Percentiles rank a stretch among this genome's conserved stretches.
Conservation (phyloP, 768 basidiomycete genomes). For the Serendipita vermifera region DNA sequence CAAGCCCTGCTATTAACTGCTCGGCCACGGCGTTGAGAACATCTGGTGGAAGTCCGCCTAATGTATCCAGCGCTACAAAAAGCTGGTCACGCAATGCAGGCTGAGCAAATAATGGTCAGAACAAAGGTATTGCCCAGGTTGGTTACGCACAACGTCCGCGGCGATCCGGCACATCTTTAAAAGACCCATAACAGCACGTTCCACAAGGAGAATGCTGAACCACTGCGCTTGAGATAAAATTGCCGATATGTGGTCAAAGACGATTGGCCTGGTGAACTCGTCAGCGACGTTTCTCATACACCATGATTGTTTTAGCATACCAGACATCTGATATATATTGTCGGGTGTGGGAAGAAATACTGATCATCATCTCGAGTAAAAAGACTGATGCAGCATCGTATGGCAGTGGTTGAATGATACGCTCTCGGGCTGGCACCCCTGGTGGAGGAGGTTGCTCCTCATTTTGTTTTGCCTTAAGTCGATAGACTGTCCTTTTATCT, state of each 20-base stretch:
- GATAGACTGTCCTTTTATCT: slow-evolving; percentile 76
- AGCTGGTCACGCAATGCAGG: slow-evolving; percentile 81
- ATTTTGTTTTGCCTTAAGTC: slow-evolving; percentile 29
- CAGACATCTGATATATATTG: slow-evolving; percentile 80
- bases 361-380: slow-evolving; percentile 88
- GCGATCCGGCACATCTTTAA: slow-evolving; percentile 73
- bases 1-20: slow-evolving; percentile 77
- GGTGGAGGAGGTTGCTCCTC: slow-evolving; percentile 30
- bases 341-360: slow-evolving; percentile 64
- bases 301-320: slow-evolving; percentile 30
- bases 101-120: slow-evolving; percentile 27
- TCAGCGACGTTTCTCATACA: neutral
- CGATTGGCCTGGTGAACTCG: slow-evolving; percentile 58
- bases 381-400: slow-evolving; percentile 96
- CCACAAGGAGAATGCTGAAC: slow-evolving; percentile 84
- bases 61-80: slow-evolving; percentile 83
- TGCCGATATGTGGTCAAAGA: slow-evolving; percentile 84
- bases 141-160: slow-evolving; percentile 48
- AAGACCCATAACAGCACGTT: slow-evolving; percentile 83
- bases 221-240: slow-evolving; percentile 62
- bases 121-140: neutral
- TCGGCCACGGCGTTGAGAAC: slow-evolving; percentile 82
- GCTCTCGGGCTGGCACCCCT: slow-evolving; percentile 29
- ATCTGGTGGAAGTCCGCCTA: slow-evolving; percentile 61
- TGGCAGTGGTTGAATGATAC: slow-evolving; percentile 42